Base-by-base conservation (phyloP, 176 grass and related monocot species). In the Eragrostis curvula region DNA sequence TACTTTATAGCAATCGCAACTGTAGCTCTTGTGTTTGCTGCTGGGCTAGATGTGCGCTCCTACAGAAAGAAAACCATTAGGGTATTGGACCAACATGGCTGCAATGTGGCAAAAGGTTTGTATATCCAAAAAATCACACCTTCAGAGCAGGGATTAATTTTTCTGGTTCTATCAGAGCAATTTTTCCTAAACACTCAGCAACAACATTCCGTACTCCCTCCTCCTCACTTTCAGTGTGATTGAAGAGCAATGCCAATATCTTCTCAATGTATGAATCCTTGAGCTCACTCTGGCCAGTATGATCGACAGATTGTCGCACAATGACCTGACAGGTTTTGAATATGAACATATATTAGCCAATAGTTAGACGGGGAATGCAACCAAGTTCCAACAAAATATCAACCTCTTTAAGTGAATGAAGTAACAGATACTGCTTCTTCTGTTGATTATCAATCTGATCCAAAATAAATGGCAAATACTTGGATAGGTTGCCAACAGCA, bases 401-500 rank as follows among this genome's bases (percentile, higher is more conserved):
- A 32, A 97, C 94, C 91, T 97, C 94, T 89, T 97, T 97, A 74
- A 97, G 89, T 56, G 94, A 97, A 89, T 97, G 94, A 71, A 97
- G 94, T 84, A 97, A 73, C 23, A 97, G 81, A 69, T 97, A 97
- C 66, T 97, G 94, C 70, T 93, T 93, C 87, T 97, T 97, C 79
- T 97, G 94, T 79, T 97, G 94, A 88, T 97, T 91, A 82, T 97
- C 91, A 57, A 97, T 97, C 86, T 97, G 94, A 82, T 97, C 85
- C 73, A 97, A 83, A 40, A 97, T 97, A 78, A 97, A 97, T 27
- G 94, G 94, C 41, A 97, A 86, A 88, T 97, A 97, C 87, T 91
- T 97, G 36, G 91, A 91, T 20, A 97, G 74, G 82, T 97, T 97
- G 68, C 94, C 94, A 82, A 97, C 94, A 81, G 94, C 94, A 77